These are phyloP conservation scores for Phytophthora syringae DNA, from an alignment of 352 stramenopile species.

Conservation along the genomic window DNA sequence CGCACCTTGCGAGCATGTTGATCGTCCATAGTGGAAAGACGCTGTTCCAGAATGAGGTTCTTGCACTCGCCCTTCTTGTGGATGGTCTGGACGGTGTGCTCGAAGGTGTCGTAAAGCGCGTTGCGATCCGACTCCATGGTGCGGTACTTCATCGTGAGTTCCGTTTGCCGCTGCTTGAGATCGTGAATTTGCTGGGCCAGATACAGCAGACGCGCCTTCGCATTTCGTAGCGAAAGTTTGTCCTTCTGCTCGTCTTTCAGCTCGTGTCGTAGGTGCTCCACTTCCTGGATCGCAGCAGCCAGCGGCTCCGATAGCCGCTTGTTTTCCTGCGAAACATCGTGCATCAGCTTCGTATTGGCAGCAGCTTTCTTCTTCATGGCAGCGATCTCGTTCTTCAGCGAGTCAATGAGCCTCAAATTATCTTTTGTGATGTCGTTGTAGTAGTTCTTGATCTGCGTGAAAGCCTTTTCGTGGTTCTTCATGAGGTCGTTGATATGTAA, in stretches of 20 bases:
- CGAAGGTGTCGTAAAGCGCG: conserved; percentile 91
- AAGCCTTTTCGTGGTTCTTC: conserved; percentile 93
- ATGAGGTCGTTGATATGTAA: conserved; percentile 96
- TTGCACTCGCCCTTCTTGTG: conserved; percentile 93
- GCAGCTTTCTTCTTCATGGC: conserved; percentile 94
- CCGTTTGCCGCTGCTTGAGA: conserved; percentile 64
- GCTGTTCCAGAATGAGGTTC: conserved; percentile 90
- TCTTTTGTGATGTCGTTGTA: conserved; percentile 97
- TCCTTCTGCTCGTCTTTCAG: conserved; percentile 94
- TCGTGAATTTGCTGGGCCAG: conserved; percentile 76
- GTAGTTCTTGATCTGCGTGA: conserved; percentile 95
- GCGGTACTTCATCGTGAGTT: conserved; percentile 80
- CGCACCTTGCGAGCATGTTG: conserved; percentile 78
- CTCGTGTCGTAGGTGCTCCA: conserved; percentile 87
- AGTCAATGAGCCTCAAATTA: conserved; percentile 93
- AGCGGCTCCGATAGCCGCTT: conserved; percentile 92
- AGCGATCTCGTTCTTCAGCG: conserved; percentile 92
- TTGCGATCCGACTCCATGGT: conserved; percentile 86
- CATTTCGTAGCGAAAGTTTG: conserved; percentile 88
- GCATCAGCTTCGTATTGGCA: conserved; percentile 93
- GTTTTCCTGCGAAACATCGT: conserved; percentile 94
- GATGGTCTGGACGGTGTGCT: conserved; percentile 88
- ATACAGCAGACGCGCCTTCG: conserved; percentile 84
- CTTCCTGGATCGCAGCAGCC: conserved; percentile 83
- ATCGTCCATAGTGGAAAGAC: conserved; percentile 72